Base-by-base conservation (phyloP, 23 red algal genomes). In the Gracilaria caudata region DNA sequence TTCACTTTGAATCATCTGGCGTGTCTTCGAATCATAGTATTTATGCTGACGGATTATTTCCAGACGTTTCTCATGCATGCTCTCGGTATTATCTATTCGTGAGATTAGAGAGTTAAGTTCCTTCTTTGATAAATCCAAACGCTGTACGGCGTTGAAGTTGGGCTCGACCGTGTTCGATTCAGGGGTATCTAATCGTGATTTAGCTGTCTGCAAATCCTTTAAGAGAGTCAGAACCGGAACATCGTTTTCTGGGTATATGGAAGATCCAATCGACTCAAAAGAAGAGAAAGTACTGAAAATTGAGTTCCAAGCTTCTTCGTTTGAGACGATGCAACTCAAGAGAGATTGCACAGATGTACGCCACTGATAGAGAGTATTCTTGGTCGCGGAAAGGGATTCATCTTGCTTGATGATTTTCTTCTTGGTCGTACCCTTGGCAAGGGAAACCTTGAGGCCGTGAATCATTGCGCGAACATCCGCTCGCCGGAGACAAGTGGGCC, bases 361-460 rank as follows among this genome's bases (percentile, higher is more conserved):
- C 85, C 85, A 89, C 17, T 64, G 64, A 34, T 68, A 41, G 36
- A 89, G 74, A 24, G 72, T 77, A 17, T 37, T 40, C 36, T 75
- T 55, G 3, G 85, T 89, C 0, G 68, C 72, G 37, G 44, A 34
- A 37, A 74, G 85, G 21, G 85, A 79, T 36, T 89, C 85, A 72
- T 89, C 85, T 6, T 37, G 16, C 37, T 64, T 73, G 43, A 78
- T 61, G 60, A 89, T 89, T 29, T 79, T 60, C 39, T 72, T 68
- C 65, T 86, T 86, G 51, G 61, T 56, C 2, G 85, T 89, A 13
- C 54, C 71, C 60, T 61, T 64, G 12, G 71, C 55, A 19, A 89
- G 64, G 45, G 85, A 78, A 17, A 89, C 85, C 55, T 89, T 89
- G 25, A 89, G 85, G n/a, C 84, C 85, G 73, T 89, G 85, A 38